phyloP scores from a whole-genome alignment of 176 grass and related monocot genomes.

The Oryza punctata region DNA sequence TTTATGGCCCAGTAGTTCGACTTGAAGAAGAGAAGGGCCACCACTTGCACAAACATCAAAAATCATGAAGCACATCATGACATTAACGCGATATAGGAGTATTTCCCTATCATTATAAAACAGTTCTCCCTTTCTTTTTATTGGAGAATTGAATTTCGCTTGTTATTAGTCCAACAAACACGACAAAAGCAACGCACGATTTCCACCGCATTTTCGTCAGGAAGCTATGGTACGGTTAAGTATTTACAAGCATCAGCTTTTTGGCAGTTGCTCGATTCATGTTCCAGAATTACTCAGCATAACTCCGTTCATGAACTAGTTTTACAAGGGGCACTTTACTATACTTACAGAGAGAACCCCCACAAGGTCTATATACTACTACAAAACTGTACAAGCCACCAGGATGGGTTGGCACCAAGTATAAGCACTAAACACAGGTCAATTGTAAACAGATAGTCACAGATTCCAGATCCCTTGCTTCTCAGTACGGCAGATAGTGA shows the following conservation, averaged over 20 bases:
- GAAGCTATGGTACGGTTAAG: neutral
- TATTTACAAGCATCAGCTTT: conserved; percentile 1
- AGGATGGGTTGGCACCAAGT: neutral
- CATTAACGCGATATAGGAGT: no score
- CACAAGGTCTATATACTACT: conserved; percentile 2
- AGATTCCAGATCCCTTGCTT: conserved; percentile 80
- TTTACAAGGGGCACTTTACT: neutral
- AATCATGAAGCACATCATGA: no score
- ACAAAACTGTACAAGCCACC: conserved; percentile 47
- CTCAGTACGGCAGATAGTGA: conserved; percentile 67
- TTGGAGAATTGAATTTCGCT: neutral
- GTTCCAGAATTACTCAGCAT: neutral
- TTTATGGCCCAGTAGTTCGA: no score
- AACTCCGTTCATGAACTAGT: neutral
- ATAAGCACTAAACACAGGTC: neutral
- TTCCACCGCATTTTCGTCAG: neutral
- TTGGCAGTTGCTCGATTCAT: neutral
- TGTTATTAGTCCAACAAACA: neutral
- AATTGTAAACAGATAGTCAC: conserved; percentile 37
- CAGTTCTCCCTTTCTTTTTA: neutral
- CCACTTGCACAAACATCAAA: no score
- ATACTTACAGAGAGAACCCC: neutral
- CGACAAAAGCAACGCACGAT: neutral
- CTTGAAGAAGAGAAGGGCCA: no score
- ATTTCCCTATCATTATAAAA: neutral